These are phyloP conservation scores for Lachancea waltii DNA, from an alignment of 805 yeast species.

Conservation along the genomic window DNA sequence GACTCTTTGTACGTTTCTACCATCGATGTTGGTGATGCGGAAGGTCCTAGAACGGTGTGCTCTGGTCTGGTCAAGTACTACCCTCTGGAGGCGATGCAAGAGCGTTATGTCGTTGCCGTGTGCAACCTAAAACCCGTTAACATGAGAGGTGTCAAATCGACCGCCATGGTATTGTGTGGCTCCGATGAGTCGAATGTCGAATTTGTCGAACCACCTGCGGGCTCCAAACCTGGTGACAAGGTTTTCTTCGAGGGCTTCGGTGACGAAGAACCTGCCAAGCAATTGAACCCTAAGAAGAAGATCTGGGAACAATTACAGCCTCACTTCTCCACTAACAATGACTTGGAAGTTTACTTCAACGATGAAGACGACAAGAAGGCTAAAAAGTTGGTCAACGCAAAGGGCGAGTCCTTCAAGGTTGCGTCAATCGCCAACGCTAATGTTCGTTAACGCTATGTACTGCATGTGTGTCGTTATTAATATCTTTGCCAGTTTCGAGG, in stretches of 20 bases:
- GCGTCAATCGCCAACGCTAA: constrained; percentile 65
- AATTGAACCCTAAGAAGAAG: constrained; percentile 96
- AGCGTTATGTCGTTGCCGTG: constrained; percentile 81
- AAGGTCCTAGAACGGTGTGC: constrained; percentile 97
- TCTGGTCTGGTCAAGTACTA: constrained; percentile 89
- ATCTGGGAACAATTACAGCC: constrained; percentile 96
- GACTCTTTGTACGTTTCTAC: constrained; percentile 95
- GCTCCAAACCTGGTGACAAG: constrained; percentile 92
- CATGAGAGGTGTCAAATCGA: constrained; percentile 95
- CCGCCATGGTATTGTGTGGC: constrained; percentile 96
- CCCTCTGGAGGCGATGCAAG: constrained; percentile 92
- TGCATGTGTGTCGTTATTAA: constrained; percentile 1
- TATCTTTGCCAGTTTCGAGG: neutral
- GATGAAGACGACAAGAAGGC: constrained; percentile 51
- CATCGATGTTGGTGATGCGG: constrained; percentile 91
- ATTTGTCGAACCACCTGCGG: constrained; percentile 91
- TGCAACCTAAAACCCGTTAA: constrained; percentile 96
- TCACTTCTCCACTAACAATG: constrained; percentile 71
- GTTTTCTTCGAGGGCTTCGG: constrained; percentile 83
- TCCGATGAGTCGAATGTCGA: constrained; percentile 73
- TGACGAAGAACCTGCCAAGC: constrained; percentile 83
- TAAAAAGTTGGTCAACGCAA: constrained; percentile 66
- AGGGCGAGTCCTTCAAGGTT: constrained; percentile 73
- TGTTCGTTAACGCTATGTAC: constrained; percentile 50
- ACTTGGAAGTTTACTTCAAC: constrained; percentile 72